These are phyloP conservation scores for Blastomyces gilchristii DNA, from an alignment of 2,329 filamentous ascomycete genomes.

Conservation along the genomic window DNA sequence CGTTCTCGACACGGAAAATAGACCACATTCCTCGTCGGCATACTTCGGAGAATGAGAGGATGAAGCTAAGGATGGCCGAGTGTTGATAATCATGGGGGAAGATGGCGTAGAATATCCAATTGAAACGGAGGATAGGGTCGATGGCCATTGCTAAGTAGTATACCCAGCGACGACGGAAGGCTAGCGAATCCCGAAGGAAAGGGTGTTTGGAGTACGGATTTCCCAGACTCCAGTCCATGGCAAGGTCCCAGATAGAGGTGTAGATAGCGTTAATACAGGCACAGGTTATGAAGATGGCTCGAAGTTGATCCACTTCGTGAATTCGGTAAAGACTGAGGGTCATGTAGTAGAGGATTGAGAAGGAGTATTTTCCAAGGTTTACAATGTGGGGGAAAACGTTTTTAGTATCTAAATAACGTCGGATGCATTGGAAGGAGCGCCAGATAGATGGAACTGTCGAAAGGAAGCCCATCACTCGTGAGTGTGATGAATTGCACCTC, in stretches of 20 bases:
- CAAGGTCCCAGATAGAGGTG: conserved; percentile 80
- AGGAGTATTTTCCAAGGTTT: conserved; percentile 84
- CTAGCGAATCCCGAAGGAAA: conserved; percentile 65
- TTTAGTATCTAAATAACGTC: conserved; percentile 76
- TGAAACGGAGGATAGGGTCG: conserved; percentile 79
- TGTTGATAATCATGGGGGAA: conserved; percentile 72
- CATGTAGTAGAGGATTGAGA: conserved; percentile 70
- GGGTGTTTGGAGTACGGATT: conserved; percentile 60
- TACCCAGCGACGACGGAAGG: conserved; percentile 65
- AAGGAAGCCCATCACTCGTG: conserved; percentile 76
- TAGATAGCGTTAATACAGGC: conserved; percentile 77
- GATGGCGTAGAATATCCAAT: conserved; percentile 89
- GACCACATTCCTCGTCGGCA: conserved; percentile 83
- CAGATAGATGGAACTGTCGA: conserved; percentile 73
- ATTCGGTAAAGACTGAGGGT: conserved; percentile 78
- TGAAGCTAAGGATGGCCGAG: conserved; percentile 69
- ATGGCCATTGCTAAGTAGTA: conserved; percentile 80
- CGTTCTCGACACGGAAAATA: conserved; percentile 90
- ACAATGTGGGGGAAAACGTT: conserved; percentile 87
- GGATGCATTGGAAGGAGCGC: conserved; percentile 81
- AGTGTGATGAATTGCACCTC: conserved; percentile 78
- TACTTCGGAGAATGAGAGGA: conserved; percentile 68
- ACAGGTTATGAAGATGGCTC: conserved; percentile 66
- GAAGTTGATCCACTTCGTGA: conserved; percentile 45
- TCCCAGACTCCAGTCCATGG: conserved; percentile 93